phyloP scores from a whole-genome alignment of 2,329 filamentous ascomycete species.

The Alternaria infectoria region DNA sequence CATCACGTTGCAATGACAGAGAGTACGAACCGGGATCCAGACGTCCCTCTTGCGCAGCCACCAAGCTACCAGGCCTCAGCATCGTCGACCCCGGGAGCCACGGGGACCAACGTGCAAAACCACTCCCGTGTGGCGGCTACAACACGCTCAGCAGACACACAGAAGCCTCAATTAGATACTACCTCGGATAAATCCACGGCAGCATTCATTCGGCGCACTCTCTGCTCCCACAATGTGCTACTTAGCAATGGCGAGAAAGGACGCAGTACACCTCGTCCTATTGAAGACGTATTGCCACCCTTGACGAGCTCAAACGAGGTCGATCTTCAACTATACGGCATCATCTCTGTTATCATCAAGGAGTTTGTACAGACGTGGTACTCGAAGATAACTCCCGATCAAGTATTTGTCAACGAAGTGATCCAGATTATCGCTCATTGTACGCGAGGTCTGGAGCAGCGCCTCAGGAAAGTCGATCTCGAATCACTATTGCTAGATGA shows the following conservation, averaged over 20 bases:
- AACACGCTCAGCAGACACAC: constrained; percentile 24
- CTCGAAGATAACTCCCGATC: constrained; percentile 86
- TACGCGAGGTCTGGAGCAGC: constrained; percentile 84
- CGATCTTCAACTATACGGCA: constrained; percentile 89
- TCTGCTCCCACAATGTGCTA: constrained; percentile 71
- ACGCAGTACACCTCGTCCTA: constrained; percentile 67
- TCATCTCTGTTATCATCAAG: constrained; percentile 86
- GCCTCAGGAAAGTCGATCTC: constrained; percentile 80
- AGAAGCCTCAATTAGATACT: constrained; percentile 42
- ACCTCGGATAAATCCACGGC: constrained; percentile 80
- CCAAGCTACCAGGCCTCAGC: constrained; percentile 23
- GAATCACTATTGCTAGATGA: constrained; percentile 86
- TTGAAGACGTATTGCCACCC: constrained; percentile 84
- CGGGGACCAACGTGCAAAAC: constrained; percentile 19
- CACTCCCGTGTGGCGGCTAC: constrained; percentile 21
- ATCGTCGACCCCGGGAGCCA: constrained; percentile 12
- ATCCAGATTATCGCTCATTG: constrained; percentile 92
- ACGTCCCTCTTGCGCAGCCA: constrained; percentile 30
- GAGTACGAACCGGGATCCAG: constrained; percentile 28
- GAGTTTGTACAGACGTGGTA: constrained; percentile 97
- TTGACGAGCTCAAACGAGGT: constrained; percentile 94
- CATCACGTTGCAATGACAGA: constrained; percentile 34
- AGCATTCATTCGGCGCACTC: constrained; percentile 79
- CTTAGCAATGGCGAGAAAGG: constrained; percentile 58
- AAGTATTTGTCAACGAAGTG: constrained; percentile 84